phyloP scores from a whole-genome alignment of 2,329 filamentous ascomycete species.

The Xylaria polymorpha region DNA sequence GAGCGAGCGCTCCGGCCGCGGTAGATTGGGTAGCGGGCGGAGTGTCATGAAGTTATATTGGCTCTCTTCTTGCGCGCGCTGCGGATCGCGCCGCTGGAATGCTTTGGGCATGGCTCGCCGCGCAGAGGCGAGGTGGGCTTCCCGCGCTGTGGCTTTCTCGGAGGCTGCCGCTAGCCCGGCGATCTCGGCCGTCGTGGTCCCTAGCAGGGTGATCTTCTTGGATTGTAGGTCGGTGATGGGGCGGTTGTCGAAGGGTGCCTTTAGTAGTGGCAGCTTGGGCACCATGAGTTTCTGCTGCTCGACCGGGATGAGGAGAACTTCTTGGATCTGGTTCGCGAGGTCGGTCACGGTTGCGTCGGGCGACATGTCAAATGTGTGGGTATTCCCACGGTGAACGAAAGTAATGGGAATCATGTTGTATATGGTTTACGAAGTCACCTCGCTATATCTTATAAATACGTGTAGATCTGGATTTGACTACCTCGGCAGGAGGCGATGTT shows the following conservation, averaged over 20 bases:
- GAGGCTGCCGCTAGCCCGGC: slow-evolving; percentile 63
- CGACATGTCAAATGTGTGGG: slow-evolving; percentile 58
- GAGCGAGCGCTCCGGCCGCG: slow-evolving; percentile 76
- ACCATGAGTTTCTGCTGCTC: slow-evolving; percentile 76
- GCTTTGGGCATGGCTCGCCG: neutral
- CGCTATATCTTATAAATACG: slow-evolving; percentile 38
- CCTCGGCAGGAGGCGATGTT: neutral
- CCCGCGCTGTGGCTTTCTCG: slow-evolving; percentile 60
- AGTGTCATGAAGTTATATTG: slow-evolving; percentile 86
- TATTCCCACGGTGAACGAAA: slow-evolving; percentile 60
- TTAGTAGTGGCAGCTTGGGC: slow-evolving; percentile 73
- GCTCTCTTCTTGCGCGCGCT: slow-evolving; percentile 63
- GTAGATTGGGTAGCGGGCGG: slow-evolving; percentile 80
- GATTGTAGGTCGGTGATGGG: slow-evolving; percentile 60
- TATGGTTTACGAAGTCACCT: slow-evolving; percentile 27
- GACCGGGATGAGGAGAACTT: slow-evolving; percentile 67
- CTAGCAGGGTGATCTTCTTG: slow-evolving; percentile 74
- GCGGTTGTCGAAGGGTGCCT: slow-evolving; percentile 70
- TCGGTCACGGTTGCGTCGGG: slow-evolving; percentile 64
- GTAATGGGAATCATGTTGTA: slow-evolving; percentile 54
- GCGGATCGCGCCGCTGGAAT: slow-evolving; percentile 43
- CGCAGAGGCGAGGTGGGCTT: slow-evolving; percentile 55
- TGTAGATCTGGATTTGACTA: neutral
- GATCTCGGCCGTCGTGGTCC: slow-evolving; percentile 70
- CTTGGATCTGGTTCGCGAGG: slow-evolving; percentile 69